Evolutionary conservation across 371 early-diverging fungal genomes (phyloP).

Genomic region (Choanephora cucurbitarum): DNA sequence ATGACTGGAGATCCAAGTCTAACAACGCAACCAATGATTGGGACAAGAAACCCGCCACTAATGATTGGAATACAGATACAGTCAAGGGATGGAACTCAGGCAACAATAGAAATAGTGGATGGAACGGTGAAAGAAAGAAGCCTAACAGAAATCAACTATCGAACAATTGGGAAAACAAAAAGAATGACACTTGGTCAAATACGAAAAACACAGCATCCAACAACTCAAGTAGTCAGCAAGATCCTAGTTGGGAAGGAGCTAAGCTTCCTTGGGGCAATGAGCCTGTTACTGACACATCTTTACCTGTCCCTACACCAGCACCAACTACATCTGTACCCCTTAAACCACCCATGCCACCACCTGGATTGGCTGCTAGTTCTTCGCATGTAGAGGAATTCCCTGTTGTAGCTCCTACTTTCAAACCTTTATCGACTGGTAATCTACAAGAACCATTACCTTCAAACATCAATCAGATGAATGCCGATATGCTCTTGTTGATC

Average conservation of each 20-base stretch:
- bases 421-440: background rate
- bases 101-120: background rate
- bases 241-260: conserved; percentile 7
- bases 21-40: background rate
- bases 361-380: conserved; percentile 4
- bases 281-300: background rate
- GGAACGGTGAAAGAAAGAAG: background rate
- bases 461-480: conserved; percentile 13
- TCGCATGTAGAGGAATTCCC: background rate
- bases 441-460: conserved; percentile 30
- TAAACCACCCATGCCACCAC: background rate
- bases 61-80: background rate
- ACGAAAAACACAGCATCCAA: background rate
- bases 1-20: background rate
- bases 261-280: conserved; percentile 16
- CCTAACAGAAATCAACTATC: background rate
- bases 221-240: background rate
- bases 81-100: background rate
- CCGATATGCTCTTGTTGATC: conserved; percentile 33
- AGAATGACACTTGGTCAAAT: background rate
- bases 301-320: background rate
- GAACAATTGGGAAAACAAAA: background rate
- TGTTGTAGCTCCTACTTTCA: background rate
- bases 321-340: background rate
- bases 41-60: background rate